Evolutionary conservation across 106 monocot genomes (phyloP).

Genomic region (Dendrobium officinale): DNA sequence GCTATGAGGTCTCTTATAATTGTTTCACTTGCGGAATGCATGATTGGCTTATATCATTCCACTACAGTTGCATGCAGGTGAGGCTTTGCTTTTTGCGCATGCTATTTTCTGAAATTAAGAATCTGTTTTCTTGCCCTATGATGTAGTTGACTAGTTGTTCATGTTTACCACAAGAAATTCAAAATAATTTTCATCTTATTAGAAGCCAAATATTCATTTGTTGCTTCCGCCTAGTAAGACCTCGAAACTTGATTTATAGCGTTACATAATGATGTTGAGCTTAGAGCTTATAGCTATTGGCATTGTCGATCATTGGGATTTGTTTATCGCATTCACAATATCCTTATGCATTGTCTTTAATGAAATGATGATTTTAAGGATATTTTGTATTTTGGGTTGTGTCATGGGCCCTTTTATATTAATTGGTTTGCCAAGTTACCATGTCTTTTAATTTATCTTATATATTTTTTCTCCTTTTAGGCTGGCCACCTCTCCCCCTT

Average conservation of each 20-base stretch:
- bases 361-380: no score
- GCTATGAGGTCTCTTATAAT: slow-evolving; percentile 92
- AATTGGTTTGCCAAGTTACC: no score
- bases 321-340: no score
- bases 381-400: no score
- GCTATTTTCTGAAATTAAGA: background rate
- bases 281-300: no score
- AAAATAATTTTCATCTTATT: background rate
- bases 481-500: no score
- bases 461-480: no score
- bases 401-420: no score
- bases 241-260: background rate
- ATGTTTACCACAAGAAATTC: background rate
- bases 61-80: slow-evolving; percentile 75
- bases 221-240: background rate
- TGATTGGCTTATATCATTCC: slow-evolving; percentile 73
- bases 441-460: no score
- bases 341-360: no score
- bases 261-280: background rate
- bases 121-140: background rate
- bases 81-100: slow-evolving; percentile 1
- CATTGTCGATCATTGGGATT: no score
- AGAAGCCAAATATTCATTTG: background rate
- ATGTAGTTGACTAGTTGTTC: background rate
- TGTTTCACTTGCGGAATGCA: slow-evolving; percentile 89